These are phyloP conservation scores for Alternaria dauci DNA, from an alignment of 2,329 filamentous ascomycete genomes.

Conservation along the genomic window DNA sequence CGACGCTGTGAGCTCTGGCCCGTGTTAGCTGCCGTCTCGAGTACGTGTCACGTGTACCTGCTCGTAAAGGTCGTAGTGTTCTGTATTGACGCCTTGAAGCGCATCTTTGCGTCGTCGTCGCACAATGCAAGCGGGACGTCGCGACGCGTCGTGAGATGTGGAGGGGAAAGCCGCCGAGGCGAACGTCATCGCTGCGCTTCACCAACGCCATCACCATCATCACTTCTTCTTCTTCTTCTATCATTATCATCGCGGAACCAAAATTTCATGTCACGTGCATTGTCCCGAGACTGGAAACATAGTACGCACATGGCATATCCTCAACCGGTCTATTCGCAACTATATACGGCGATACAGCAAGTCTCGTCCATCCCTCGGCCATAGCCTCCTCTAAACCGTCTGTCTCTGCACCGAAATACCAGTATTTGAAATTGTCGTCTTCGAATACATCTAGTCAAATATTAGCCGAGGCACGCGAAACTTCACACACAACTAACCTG, in stretches of 20 bases:
- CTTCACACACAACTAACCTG: conserved; percentile 20
- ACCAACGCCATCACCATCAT: not conserved
- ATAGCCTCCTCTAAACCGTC: not conserved
- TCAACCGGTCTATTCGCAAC: not conserved
- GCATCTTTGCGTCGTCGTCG: conserved; percentile 51
- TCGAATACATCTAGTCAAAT: conserved; percentile 29
- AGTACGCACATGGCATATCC: not conserved
- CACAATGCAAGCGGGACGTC: conserved; percentile 25
- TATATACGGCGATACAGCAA: not conserved
- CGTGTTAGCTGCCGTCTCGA: conserved; percentile 5
- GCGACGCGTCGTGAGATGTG: conserved; percentile 27
- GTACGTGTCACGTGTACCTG: conserved; percentile 38
- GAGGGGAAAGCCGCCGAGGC: conserved; percentile 18
- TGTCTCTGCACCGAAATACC: conserved; percentile 24
- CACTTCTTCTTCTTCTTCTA: not conserved
- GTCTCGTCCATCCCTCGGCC: not conserved
- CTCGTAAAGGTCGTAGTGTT: conserved; percentile 63
- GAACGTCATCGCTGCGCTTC: conserved; percentile 10
- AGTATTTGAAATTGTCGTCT: conserved; percentile 29
- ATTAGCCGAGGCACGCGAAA: conserved; percentile 1
- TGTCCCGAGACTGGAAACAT: not conserved
- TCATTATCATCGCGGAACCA: not conserved
- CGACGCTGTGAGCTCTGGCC: conserved; percentile 67
- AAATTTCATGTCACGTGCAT: not conserved
- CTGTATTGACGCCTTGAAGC: conserved; percentile 62